Base-by-base conservation (phyloP, 176 grass and related monocot genomes). In the Bromus sterilis region DNA sequence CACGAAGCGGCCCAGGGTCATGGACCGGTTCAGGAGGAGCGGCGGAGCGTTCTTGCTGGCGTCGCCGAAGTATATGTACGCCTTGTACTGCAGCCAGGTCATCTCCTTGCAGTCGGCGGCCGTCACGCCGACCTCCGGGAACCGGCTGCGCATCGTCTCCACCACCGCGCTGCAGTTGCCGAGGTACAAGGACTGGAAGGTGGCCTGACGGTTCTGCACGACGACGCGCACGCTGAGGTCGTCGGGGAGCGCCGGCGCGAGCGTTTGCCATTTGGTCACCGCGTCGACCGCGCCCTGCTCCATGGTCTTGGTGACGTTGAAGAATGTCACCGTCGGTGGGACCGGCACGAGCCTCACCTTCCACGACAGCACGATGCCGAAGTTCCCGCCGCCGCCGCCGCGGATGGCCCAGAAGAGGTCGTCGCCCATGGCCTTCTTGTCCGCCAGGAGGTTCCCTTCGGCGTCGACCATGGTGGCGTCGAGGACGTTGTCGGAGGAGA, bases 351-450 rank as follows among this genome's bases (percentile, higher is more conserved):
- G 69, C 67, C 21, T 66, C 48, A 89, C 64, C 76, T 81, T 84
- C 59, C 64, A 89, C 1, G 82, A 71, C 23, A 89, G 34, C 46
- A 89, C 68, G 70, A 89, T 58, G 37, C 70, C 82, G 11, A 89
- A 89, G 51, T 63, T 89, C 20, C 25, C 60, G 9, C 70, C 77
- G 5, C 77, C 82, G 24, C 82, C 71, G 18, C 82, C 82, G 0
- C 71, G 64, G 49, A 89, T 77, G n/a, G 82, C 77, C 87, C 87
- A 89, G 39, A 89, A 89, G 16, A 77, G 21, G 9, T 85, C 77
- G 9, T 75, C 65, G 40, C 87, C 62, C 77, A 85, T 89, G 77
- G 32, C 24, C 56, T 80, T 35, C 71, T 67, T 89, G 56, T 61
- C 24, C 6, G 1, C 24, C 1, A 71, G 28, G 24, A 71, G 40